Evolutionary conservation across 1,139 yeast species (phyloP), one percentile per base, ranked within the genome.

Genomic region (Yamadazyma spencermartinsiae): DNA sequence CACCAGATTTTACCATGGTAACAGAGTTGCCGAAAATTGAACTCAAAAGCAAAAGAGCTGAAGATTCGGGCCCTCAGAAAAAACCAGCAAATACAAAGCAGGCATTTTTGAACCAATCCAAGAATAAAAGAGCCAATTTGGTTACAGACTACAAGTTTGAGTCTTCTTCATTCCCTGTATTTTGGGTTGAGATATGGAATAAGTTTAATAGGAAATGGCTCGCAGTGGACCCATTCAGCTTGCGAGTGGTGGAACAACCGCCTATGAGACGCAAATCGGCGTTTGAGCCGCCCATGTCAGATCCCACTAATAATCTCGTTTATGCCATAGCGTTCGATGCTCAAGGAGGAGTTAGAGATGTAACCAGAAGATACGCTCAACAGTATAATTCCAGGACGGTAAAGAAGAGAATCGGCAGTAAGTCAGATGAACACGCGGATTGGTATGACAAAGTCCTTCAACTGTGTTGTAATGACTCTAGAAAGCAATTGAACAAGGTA

Each of bases 101-200:
- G 14, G 33, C 33, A 65, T 78, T 44, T 52, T 65, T 45, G 46
- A 56, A 15, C 50, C 60, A 2, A 40, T 11, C 24, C 24, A 45
- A 6, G 41, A 43, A 19, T 42, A 33, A 30, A 9, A 35, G 41
- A 39, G 33, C 43, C 4, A 19, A 34, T 37, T 15, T 37, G 14
- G 19, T 29, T 12, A 15, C 26, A 15, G 29, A 30, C 15, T 45
- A 42, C 26, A 40, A 39, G 34, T 49, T 42, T 31, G 45, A 60
- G 6, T 60, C 61, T 15, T 65, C 79, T 0, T 52, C 58, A 4
- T 82, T 67, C 52, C 98, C 98, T 0, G 71, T 88, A 0, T 88
- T 85, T 54, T 92, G 98, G 98, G 82, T 80, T 12, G 99, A 92
- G 58, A 96, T 86, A 0, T 92, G 96, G 95, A 92, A 92, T 56